Evolutionary conservation across 2,329 filamentous ascomycete genomes (phyloP), one percentile per base, ranked within the genome.

Genomic region (Pseudogymnoascus pannorum): DNA sequence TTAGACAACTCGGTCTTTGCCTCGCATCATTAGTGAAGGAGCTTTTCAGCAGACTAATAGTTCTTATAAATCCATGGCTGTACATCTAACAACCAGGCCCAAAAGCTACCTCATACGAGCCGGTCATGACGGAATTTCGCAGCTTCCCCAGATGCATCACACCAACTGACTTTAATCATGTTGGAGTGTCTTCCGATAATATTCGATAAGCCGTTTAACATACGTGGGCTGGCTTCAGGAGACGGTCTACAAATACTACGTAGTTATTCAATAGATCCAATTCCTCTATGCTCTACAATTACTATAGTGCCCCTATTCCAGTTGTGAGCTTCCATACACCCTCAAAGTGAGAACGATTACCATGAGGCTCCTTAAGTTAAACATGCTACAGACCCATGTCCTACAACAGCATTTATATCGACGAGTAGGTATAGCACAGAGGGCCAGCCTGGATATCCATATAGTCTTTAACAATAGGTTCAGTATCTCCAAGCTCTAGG

Each of bases 81-180:
- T n/a, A n/a, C n/a, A n/a, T n/a, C n/a, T n/a, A n/a, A n/a, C n/a
- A n/a, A n/a, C n/a, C n/a, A n/a, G n/a, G n/a, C n/a, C n/a, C n/a
- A n/a, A n/a, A n/a, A n/a, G n/a, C n/a, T n/a, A n/a, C n/a, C n/a
- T 69, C 73, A 2, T 66, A 76, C 16, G 90, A 94, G 65, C 75
- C 90, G 68, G 80, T 83, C 68, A 72, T 2, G 81, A 84, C n/a
- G 77, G 81, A 8, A 74, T 84, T 59, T 73, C 77, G 11, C 77
- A 78, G 57, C 81, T 95, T 20, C 89, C 89, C 89, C 8, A 89
- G 91, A 6, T 75, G 73, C 62, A 73, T 59, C 31, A 54, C 58
- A 5, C 38, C 58, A 20, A 59, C 61, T 8, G 24, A 36, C 33
- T 5, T 35, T 16, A 8, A 59, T 58, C 14, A 61, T 51, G 33